Percentiles rank a stretch among this genome's conserved stretches.
phyloP scores from a whole-genome alignment of 2,329 filamentous ascomycete genomes.

The Lithohypha guttulata region DNA sequence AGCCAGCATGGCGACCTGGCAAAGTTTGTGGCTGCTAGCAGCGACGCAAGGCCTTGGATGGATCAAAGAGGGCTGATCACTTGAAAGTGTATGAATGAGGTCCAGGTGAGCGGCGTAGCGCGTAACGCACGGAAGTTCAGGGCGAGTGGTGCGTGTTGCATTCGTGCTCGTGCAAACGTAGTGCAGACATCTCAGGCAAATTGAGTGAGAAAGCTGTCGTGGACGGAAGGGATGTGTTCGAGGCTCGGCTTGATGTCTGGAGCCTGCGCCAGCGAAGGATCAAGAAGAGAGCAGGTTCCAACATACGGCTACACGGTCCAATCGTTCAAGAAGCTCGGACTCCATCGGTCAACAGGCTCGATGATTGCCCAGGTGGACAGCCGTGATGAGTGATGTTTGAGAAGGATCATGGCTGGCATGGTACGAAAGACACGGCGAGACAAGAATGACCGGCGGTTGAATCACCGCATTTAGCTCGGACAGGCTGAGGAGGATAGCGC shows the following conservation, averaged over 20 bases:
- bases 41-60: slow-evolving; percentile 9
- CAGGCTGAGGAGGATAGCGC: slow-evolving; percentile 6
- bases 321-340: slow-evolving; percentile 19
- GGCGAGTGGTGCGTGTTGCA: slow-evolving; percentile 7
- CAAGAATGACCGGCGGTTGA: slow-evolving; percentile 14
- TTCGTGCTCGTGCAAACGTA: slow-evolving; percentile 12
- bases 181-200: slow-evolving; percentile 14
- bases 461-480: slow-evolving; percentile 16
- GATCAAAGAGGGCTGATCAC: slow-evolving; percentile 16
- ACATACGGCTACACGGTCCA: slow-evolving; percentile 15
- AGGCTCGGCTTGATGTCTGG: slow-evolving; percentile 22
- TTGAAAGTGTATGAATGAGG: slow-evolving; percentile 13
- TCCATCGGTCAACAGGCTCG: slow-evolving; percentile 14
- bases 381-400: slow-evolving; percentile 18
- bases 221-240: slow-evolving; percentile 18
- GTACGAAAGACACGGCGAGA: slow-evolving; percentile 13
- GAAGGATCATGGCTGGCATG: slow-evolving; percentile 19
- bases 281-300: slow-evolving; percentile 8
- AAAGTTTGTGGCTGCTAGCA: slow-evolving; percentile 11
- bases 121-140: slow-evolving; percentile 9
- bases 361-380: slow-evolving; percentile 20
- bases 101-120: slow-evolving; percentile 9
- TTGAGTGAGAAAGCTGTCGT: slow-evolving; percentile 18
- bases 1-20: slow-evolving; percentile 6
- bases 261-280: slow-evolving; percentile 9